phyloP scores from a whole-genome alignment of 345 rosid species.

The Camelina sativa region DNA sequence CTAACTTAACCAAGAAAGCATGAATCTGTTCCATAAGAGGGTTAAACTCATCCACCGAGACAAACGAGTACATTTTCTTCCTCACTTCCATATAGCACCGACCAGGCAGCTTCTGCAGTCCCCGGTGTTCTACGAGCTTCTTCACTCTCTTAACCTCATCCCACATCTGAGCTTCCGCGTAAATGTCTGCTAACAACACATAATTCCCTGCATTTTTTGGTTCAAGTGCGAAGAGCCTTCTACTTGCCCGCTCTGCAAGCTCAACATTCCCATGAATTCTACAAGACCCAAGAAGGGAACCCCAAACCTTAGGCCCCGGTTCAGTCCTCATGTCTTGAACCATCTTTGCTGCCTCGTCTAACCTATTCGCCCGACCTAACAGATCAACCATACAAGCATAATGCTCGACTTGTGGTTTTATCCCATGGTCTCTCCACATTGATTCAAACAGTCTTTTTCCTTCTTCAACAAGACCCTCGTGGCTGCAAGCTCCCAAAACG shows the following conservation, averaged over 20 bases:
- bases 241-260: constrained; percentile 82
- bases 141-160: constrained; percentile 70
- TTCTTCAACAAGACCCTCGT: constrained; percentile 81
- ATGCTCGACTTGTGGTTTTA: constrained; percentile 76
- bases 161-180: constrained; percentile 83
- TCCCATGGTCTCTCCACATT: constrained; percentile 63
- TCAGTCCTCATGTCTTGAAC: constrained; percentile 70
- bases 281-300: constrained; percentile 90
- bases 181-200: constrained; percentile 77
- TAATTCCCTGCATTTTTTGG: constrained; percentile 80
- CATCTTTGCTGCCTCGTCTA: constrained; percentile 77
- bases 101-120: constrained; percentile 75
- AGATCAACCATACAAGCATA: constrained; percentile 99
- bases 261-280: constrained; percentile 81
- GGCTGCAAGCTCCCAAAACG: constrained; percentile 95
- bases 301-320: constrained; percentile 87
- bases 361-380: constrained; percentile 86
- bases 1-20: constrained; percentile 64
- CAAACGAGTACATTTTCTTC: constrained; percentile 64
- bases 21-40: constrained; percentile 74
- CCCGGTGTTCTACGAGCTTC: constrained; percentile 61
- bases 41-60: constrained; percentile 71
- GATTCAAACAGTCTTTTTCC: constrained; percentile 69
- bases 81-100: constrained; percentile 79
- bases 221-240: constrained; percentile 70